Percentiles rank a stretch among this genome's conserved stretches.
These are phyloP conservation scores for Emergomyces orientalis DNA, from an alignment of 2,329 filamentous ascomycete genomes.

Conservation along the genomic window DNA sequence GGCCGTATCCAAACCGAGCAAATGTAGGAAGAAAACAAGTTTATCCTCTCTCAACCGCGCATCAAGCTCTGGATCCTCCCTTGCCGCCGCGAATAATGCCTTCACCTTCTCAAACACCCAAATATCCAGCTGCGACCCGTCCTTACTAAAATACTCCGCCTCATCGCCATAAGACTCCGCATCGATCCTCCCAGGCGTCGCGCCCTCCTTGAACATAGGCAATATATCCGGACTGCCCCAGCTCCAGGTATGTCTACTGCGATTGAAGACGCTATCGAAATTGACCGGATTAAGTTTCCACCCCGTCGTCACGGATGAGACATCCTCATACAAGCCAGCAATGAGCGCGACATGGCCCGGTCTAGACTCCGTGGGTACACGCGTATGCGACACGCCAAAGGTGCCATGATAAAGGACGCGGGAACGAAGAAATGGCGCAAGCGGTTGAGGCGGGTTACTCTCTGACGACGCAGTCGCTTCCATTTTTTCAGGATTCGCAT, in stretches of 20 bases:
- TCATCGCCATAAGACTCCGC: slow-evolving; percentile 77
- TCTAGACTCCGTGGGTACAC: slow-evolving; percentile 91
- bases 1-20: slow-evolving; percentile 83
- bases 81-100: slow-evolving; percentile 71
- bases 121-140: slow-evolving; percentile 71
- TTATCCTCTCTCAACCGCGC: slow-evolving; percentile 69
- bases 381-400: slow-evolving; percentile 93
- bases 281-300: slow-evolving; percentile 99
- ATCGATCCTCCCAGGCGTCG: slow-evolving; percentile 75
- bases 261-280: slow-evolving; percentile 98
- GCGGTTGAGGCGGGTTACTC: slow-evolving; percentile 56
- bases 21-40: slow-evolving; percentile 86
- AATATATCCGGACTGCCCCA: slow-evolving; percentile 98
- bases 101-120: slow-evolving; percentile 97
- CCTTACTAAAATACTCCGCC: slow-evolving; percentile 77
- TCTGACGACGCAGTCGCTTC: background rate
- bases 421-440: slow-evolving; percentile 86
- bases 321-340: slow-evolving; percentile 93
- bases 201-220: slow-evolving; percentile 94
- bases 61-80: slow-evolving; percentile 65
- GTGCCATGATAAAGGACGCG: slow-evolving; percentile 82
- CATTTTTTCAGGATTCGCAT: slow-evolving; percentile 36
- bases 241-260: slow-evolving; percentile 94
- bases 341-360: slow-evolving; percentile 96
- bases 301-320: slow-evolving; percentile 90